Base-by-base conservation (phyloP, 441 rosid species). In the Adansonia gregorii region DNA sequence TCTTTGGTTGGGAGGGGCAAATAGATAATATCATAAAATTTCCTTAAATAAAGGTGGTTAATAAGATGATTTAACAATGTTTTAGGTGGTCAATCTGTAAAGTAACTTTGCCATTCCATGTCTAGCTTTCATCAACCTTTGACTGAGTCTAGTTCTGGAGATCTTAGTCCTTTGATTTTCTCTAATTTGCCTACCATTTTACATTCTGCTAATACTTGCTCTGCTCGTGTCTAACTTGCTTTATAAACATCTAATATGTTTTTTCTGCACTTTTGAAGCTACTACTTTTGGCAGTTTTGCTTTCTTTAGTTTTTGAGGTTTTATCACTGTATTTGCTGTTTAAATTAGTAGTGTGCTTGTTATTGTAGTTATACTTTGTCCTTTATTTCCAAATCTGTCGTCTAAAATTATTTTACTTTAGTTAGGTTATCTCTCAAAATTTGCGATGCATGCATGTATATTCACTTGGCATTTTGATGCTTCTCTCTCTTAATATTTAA, bases 251-350 rank as follows among this genome's bases (percentile, higher is more conserved):
- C 67, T 12, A 65, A 63, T n/a, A 49, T 52, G 8, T 24, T 27
- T 52, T 31, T 11, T 10, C 27, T 59, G 9, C 39, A 20, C 15
- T 20, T 20, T n/a, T 20, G 5, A 9, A 19, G 31, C 17, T 55
- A 59, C 48, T 71, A 54, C 60, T 52, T 35, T 71, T 52, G 24
- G 63, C 3, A 52, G 3, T 52, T 52, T 27, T 52, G 24, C 27
- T 71, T 24, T 31, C 14, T 52, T 31, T 71, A 51, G 3, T n/a
- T 71, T 52, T 71, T 52, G 48, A 31, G 74, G 63, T n/a, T 71
- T 71, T 71, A n/a, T 52, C 74, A 31, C 24, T 10, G 74, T 12
- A 31, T 71, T 71, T 51, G 6, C 24, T 71, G 46, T 9, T 71
- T 9, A 71, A 52, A 31, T 9, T 31, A 3, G 61, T 17, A 70